phyloP scores from a whole-genome alignment of 768 basidiomycete genomes.

The Rhizopogon vinicolor region DNA sequence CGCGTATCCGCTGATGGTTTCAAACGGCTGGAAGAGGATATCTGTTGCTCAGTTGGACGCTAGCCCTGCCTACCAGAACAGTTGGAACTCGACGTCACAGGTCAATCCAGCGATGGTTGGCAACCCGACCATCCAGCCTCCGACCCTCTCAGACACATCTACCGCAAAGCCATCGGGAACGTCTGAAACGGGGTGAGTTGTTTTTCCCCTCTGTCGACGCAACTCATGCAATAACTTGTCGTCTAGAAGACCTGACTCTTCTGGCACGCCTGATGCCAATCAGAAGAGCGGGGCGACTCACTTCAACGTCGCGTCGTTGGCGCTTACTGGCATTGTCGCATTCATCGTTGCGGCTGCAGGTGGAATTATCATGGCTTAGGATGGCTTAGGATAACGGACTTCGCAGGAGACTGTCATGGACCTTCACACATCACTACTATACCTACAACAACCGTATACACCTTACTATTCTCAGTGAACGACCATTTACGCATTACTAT shows the following conservation, averaged over 20 bases:
- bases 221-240: slow-evolving; percentile 4
- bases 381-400: slow-evolving; percentile 8
- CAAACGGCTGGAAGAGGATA: slow-evolving; percentile 67
- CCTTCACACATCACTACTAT: neutral
- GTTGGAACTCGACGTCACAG: slow-evolving; percentile 25
- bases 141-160: neutral
- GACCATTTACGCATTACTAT: neutral
- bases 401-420: slow-evolving; percentile 3
- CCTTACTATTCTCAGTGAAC: neutral
- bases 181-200: slow-evolving; percentile 5
- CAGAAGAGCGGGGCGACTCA: slow-evolving; percentile 30
- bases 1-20: slow-evolving; percentile 56
- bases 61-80: slow-evolving; percentile 43
- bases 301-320: slow-evolving; percentile 15
- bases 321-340: slow-evolving; percentile 18
- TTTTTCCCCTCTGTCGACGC: neutral
- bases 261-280: slow-evolving; percentile 23
- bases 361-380: slow-evolving; percentile 16
- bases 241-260: slow-evolving; percentile 5
- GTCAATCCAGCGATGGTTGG: slow-evolving; percentile 20
- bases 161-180: neutral
- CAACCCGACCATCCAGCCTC: slow-evolving; percentile 10
- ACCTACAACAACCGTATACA: neutral
- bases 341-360: slow-evolving; percentile 17
- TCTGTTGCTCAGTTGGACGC: slow-evolving; percentile 47